Conservation (phyloP, 2,329 filamentous ascomycete species). For the Pseudogymnoascus sp. region DNA sequence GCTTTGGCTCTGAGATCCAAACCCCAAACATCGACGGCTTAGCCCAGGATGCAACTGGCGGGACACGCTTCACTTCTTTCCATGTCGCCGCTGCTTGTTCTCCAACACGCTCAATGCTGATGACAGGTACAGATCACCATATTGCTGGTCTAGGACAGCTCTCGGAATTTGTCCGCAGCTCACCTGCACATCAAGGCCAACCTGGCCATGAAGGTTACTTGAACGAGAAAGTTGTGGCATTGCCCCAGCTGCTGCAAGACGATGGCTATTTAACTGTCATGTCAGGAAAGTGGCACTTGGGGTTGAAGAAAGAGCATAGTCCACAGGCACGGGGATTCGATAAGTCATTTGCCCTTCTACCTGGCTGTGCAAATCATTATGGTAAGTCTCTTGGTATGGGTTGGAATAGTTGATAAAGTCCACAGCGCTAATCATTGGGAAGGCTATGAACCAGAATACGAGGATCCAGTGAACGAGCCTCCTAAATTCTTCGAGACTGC, state of each 20-base stretch:
- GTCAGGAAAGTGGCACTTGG: conserved; percentile 58
- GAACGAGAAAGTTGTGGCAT: conserved; percentile 50
- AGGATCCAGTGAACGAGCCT: not conserved
- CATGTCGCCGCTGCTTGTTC: conserved; percentile 59
- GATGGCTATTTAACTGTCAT: conserved; percentile 54
- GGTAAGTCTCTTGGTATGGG: not conserved
- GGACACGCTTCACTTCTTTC: conserved; percentile 56
- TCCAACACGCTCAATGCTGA: conserved; percentile 58
- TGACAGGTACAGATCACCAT: conserved; percentile 57
- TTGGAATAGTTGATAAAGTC: not conserved
- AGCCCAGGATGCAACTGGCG: conserved; percentile 32
- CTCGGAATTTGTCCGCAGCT: conserved; percentile 38
- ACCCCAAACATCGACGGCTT: conserved; percentile 49
- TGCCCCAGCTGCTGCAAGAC: conserved; percentile 52
- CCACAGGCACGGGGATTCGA: conserved; percentile 53
- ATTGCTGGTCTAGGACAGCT: conserved; percentile 52
- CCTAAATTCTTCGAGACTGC: conserved; percentile 1
- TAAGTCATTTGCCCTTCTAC: conserved; percentile 51
- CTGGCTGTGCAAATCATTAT: conserved; percentile 51
- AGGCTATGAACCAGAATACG: not conserved
- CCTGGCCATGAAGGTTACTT: conserved; percentile 55
- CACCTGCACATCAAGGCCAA: not conserved
- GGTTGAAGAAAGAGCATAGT: conserved; percentile 48
- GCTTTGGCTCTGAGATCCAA: conserved; percentile 49
- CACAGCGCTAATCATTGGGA: not conserved